Base-by-base conservation (phyloP, 2,329 filamentous ascomycete species). In the Epichloe bromicola region DNA sequence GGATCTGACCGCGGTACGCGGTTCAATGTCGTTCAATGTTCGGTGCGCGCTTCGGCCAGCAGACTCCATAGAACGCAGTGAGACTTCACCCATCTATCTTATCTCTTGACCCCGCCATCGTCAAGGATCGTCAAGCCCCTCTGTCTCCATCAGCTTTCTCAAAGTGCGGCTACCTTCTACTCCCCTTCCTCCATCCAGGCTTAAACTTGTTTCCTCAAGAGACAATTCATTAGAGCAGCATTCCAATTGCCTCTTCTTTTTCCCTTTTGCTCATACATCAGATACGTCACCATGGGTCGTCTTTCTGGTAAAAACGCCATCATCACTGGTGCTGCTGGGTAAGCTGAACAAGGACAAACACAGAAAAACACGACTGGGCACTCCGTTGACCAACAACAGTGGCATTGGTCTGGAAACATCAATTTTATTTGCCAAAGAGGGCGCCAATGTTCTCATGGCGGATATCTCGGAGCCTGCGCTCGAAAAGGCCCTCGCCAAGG, bases 351-450 rank as follows among this genome's bases (percentile, higher is more conserved):
- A 50, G 15, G 3, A 38, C 10, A 17, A 5, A 33, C 5, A 5
- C 11, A 10, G n/a, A 4, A 17, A 39, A 15, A 12, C n/a, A 20
- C 12, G 5, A 14, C 6, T 4, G n/a, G 43, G 11, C n/a, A 11
- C 30, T 5, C 15, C 11, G 7, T 19, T 46, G 30, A 33, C 38
- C 14, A 30, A 7, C 5, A 17, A 20, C 62, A 90, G 90, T 63
- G 90, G 90, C 63, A 96, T 96, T 63, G 90, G 90, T 58, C 85
- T 96, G 46, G 89, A 96, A 73, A 95, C 90, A 2, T 80, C 79
- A 51, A 90, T 96, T 59, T 85, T 95, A 53, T 95, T 96, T 63
- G 85, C 83, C 53, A 85, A 85, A 57, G 90, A 96, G 73, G 90
- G 89, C 55, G 90, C 88, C 62, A 85, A 79, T 55, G 81, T 96